A percentile compares a stretch with the other conserved stretches of the same genome.
Conservation (phyloP, 2,329 filamentous ascomycete species). For the Grosmannia huntii region DNA sequence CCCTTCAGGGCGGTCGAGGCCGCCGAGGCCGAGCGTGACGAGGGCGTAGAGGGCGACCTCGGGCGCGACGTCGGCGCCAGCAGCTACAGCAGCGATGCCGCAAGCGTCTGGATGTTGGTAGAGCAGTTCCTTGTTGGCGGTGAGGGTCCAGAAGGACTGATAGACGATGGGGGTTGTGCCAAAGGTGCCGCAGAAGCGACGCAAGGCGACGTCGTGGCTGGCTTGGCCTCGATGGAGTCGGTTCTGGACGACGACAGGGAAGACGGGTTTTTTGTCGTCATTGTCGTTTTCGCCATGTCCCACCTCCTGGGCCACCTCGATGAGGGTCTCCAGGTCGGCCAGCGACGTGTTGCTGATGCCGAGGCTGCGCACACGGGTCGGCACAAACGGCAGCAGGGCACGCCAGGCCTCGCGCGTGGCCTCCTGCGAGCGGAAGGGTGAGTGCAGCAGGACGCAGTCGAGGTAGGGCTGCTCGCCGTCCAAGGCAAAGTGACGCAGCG, state of each 20-base stretch:
- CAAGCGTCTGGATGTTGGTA: constrained; percentile 29
- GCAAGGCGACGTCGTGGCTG: constrained; percentile 44
- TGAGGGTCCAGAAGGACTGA: constrained; percentile 43
- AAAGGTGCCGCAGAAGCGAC: constrained; percentile 32
- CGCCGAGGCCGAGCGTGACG: constrained; percentile 29
- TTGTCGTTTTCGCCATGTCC: background rate
- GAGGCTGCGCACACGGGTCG: constrained; percentile 48
- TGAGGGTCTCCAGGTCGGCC: constrained; percentile 39
- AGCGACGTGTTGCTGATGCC: constrained; percentile 68
- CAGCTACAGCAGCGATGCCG: constrained; percentile 27
- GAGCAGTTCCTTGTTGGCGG: constrained; percentile 29
- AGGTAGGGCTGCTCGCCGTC: constrained; percentile 30
- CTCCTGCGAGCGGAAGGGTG: constrained; percentile 31
- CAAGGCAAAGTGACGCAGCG: constrained; percentile 47
- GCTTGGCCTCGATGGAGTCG: constrained; percentile 43
- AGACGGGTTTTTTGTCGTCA: background rate
- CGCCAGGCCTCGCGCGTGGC: constrained; percentile 53
- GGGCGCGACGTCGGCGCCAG: constrained; percentile 20
- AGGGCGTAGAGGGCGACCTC: constrained; percentile 34
- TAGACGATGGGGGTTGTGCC: constrained; percentile 24
- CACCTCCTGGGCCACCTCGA: constrained; percentile 15
- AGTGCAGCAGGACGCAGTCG: constrained; percentile 64
- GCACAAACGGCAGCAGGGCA: constrained; percentile 53
- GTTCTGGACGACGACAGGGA: constrained; percentile 59
- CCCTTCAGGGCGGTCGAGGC: constrained; percentile 16